These are phyloP conservation scores for Gnomoniopsis sp. DNA, from an alignment of 2,329 filamentous ascomycete species.

Conservation along the genomic window DNA sequence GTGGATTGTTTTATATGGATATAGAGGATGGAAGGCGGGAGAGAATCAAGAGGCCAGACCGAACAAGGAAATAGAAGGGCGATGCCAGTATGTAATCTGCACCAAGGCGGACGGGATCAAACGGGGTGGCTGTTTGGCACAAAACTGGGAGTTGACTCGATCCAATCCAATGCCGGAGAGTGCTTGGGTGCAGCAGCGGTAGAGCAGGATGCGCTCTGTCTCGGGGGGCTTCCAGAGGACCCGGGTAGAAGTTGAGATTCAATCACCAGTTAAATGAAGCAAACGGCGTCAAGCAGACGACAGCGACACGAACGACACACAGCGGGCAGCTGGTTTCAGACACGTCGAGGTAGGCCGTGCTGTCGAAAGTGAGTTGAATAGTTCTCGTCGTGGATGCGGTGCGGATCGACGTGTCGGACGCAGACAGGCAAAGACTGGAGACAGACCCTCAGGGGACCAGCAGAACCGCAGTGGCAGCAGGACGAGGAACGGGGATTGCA, in stretches of 20 bases:
- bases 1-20: slow-evolving; percentile 8
- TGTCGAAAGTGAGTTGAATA: background rate
- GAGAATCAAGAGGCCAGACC: slow-evolving; percentile 11
- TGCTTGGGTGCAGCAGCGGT: background rate
- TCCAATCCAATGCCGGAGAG: background rate
- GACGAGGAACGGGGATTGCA: background rate
- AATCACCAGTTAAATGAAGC: background rate
- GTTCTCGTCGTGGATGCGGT: background rate
- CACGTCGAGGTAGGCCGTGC: slow-evolving; percentile 9
- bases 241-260: background rate
- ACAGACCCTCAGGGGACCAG: background rate
- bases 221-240: background rate
- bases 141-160: slow-evolving; percentile 4
- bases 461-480: background rate
- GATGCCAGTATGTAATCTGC: slow-evolving; percentile 7
- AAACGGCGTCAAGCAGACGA: background rate
- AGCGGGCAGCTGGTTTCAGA: slow-evolving; percentile 4
- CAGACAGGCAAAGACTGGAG: slow-evolving; percentile 6
- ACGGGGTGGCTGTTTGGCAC: slow-evolving; percentile 5
- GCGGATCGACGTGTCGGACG: slow-evolving; percentile 4
- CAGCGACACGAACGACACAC: background rate
- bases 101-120: slow-evolving; percentile 6
- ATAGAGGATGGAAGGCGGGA: slow-evolving; percentile 12
- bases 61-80: slow-evolving; percentile 14
- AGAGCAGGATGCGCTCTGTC: background rate